Base-by-base conservation (phyloP, 2,329 filamentous ascomycete genomes). In the Penicillium sp. region DNA sequence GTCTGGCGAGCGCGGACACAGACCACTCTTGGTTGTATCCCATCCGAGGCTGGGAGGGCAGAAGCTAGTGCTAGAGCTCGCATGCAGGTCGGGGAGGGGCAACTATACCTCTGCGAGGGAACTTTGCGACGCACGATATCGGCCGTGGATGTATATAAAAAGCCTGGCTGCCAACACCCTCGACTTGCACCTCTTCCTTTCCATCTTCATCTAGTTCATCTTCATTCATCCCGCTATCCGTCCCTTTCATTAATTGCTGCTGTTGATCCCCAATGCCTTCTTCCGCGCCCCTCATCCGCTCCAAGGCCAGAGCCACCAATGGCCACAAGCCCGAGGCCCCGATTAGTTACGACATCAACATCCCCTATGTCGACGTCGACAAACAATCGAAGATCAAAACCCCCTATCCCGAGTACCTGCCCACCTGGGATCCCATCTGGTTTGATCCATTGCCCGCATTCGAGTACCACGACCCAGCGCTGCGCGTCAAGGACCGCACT, bases 331-430 rank as follows among this genome's bases (percentile, higher is more conserved):
- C 58, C 19, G 56, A 65, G 26, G 48, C 49, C 36, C 64, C 65
- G 17, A 65, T 68, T 40, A 67, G 59, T 37, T 73, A 73, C 48
- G 70, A 73, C 51, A 72, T 73, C 57, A 73, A 73, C 53, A 64
- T 73, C 33, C 71, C 71, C 32, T 73, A 81, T 41, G 63, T 65
- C 35, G 63, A 59, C 49, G 64, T 62, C 45, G 63, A 60, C 43
- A 63, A 60, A 50, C 63, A 63, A 44, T 60, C 56, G 30, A 58
- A 62, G n/a, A 53, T 59, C 36, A 59, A 61, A 30, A 63, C 64
- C 17, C 61, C 65, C 33, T 73, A 73, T 49, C 65, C 68, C 7
- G 56, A 70, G 35, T 74, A 74, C 44, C 63, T 74, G 8, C 70
- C 71, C 5, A 66, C 64, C 29, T 74, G 70, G 70, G 71, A 74